Percentiles rank a stretch among this genome's conserved stretches.
Conservation (phyloP, 2,329 filamentous ascomycete species). For the Calonectria ilicicola region DNA sequence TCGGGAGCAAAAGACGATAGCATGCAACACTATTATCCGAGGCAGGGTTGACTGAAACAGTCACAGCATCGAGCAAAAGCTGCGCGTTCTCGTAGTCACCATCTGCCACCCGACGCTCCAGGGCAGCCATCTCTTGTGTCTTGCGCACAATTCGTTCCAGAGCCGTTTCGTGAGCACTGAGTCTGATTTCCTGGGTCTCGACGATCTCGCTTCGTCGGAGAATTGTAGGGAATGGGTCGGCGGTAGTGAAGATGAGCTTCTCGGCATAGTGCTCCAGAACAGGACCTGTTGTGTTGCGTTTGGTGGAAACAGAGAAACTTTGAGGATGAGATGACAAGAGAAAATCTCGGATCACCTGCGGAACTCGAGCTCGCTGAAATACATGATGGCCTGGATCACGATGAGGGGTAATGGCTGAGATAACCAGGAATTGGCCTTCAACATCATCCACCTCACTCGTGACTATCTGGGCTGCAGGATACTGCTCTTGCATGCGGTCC, state of each 20-base stretch:
- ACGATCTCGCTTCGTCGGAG: conserved; percentile 88
- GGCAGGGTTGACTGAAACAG: conserved; percentile 78
- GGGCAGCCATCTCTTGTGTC: conserved; percentile 82
- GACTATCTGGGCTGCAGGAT: conserved; percentile 86
- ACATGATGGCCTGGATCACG: conserved; percentile 86
- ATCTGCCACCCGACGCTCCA: conserved; percentile 80
- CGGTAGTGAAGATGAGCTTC: conserved; percentile 86
- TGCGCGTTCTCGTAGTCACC: conserved; percentile 78
- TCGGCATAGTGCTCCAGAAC: conserved; percentile 82
- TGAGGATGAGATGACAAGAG: conserved; percentile 82
- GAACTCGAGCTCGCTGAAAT: conserved; percentile 88
- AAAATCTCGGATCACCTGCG: conserved; percentile 87
- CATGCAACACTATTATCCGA: conserved; percentile 82
- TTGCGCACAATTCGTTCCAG: conserved; percentile 92
- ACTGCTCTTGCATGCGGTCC: conserved; percentile 91
- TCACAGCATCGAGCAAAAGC: conserved; percentile 79
- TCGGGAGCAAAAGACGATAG: conserved; percentile 81
- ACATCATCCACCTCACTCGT: conserved; percentile 79
- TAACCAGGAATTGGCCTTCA: conserved; percentile 90
- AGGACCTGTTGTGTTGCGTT: conserved; percentile 75
- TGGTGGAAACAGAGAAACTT: conserved; percentile 81
- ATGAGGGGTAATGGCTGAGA: conserved; percentile 84
- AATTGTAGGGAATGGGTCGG: conserved; percentile 91
- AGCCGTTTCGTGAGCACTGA: conserved; percentile 86
- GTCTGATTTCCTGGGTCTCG: conserved; percentile 71